These are phyloP conservation scores for Neurospora intermedia DNA, from an alignment of 495 filamentous ascomycete genomes.

Conservation along the genomic window DNA sequence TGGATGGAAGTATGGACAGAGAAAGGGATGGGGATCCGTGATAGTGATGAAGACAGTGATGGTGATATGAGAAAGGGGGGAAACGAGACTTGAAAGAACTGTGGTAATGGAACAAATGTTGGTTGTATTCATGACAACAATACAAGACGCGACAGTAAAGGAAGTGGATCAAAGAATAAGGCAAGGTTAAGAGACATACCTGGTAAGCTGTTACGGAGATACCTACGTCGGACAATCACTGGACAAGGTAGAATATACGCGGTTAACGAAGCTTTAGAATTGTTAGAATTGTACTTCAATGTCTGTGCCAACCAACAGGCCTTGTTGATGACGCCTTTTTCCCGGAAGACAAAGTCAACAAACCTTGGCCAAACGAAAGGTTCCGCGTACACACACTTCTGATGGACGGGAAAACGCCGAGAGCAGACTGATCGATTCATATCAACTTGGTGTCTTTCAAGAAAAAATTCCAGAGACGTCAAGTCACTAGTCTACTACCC, in stretches of 20 bases:
- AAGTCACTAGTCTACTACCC: background rate
- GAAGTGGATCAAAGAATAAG: background rate
- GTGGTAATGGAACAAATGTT: background rate
- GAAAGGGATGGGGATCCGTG: background rate
- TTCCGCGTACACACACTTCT: background rate
- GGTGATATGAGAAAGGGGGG: background rate
- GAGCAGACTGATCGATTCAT: background rate
- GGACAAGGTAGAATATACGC: background rate
- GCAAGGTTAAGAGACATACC: background rate
- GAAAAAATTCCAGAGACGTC: background rate
- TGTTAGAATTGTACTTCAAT: background rate
- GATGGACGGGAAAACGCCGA: background rate
- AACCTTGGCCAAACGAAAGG: background rate
- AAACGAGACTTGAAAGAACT: background rate
- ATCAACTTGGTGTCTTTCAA: background rate
- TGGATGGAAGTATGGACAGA: background rate
- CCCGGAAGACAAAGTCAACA: background rate
- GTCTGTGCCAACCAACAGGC: background rate
- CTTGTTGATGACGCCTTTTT: background rate
- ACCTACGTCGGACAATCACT: background rate
- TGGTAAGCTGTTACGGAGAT: background rate
- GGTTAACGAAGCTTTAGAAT: background rate
- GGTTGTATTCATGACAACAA: background rate
- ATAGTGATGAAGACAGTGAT: background rate
- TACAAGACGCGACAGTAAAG: background rate